Evolutionary conservation across 352 stramenopile genomes (phyloP).

Genomic region (Pythium apleroticum): DNA sequence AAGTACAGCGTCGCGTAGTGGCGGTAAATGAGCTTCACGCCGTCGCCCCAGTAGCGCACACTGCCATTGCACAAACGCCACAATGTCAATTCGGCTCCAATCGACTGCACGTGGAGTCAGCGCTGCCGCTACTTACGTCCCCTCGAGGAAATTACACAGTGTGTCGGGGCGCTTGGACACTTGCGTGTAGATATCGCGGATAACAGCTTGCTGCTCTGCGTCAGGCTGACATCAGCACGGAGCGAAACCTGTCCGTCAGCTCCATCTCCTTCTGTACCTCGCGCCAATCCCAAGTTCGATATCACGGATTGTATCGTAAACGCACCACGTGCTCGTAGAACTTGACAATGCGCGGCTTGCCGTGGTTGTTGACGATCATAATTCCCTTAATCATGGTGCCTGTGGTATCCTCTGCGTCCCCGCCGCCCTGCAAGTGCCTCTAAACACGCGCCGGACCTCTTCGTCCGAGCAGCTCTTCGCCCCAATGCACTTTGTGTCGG

Average conservation of each 20-base stretch:
- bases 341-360: conserved; percentile 97
- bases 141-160: conserved; percentile 99
- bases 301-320: conserved; percentile 10
- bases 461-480: not conserved
- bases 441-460: conserved; percentile 1
- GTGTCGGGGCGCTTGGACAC: conserved; percentile 97
- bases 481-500: not conserved
- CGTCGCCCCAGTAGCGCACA: conserved; percentile 93
- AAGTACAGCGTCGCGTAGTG: conserved; percentile 99
- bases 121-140: conserved; percentile 62
- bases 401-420: not conserved
- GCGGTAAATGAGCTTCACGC: conserved; percentile 99
- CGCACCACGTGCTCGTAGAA: conserved; percentile 98
- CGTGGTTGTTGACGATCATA: conserved; percentile 99
- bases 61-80: conserved; percentile 29
- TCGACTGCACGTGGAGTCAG: not conserved
- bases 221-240: conserved; percentile 67
- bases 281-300: not conserved
- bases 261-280: conserved; percentile 4
- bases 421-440: not conserved
- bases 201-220: conserved; percentile 96
- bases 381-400: conserved; percentile 97
- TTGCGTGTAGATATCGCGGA: conserved; percentile 98
- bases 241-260: not conserved
- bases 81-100: not conserved